phyloP scores from a whole-genome alignment of 495 filamentous ascomycete species.

The Penicillium lividum region DNA sequence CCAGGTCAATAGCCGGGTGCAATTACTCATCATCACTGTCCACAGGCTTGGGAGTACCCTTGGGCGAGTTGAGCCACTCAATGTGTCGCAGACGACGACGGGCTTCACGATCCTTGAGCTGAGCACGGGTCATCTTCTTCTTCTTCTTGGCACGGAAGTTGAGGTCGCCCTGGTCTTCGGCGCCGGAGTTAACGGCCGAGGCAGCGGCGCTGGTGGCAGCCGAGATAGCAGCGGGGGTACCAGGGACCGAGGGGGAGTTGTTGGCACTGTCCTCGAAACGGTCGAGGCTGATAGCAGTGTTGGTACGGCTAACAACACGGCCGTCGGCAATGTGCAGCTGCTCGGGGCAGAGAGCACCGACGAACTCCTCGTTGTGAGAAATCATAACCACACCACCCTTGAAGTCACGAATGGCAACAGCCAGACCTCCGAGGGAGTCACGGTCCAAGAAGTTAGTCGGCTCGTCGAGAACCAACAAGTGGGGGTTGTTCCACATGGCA shows the following conservation, averaged over 20 bases:
- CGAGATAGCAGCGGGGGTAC: conserved; percentile 53
- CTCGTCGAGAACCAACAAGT: conserved; percentile 96
- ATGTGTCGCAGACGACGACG: conserved; percentile 88
- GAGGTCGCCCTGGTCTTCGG: conserved; percentile 76
- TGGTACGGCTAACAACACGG: conserved; percentile 79
- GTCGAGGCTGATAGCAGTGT: conserved; percentile 67
- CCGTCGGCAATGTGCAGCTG: conserved; percentile 93
- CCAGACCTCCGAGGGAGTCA: conserved; percentile 92
- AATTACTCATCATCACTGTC: conserved; percentile 74
- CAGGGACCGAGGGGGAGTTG: conserved; percentile 54
- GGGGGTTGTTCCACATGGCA: conserved; percentile 98
- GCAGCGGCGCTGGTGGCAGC: conserved; percentile 61
- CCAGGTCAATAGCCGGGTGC: conserved; percentile 10
- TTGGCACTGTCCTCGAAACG: conserved; percentile 84
- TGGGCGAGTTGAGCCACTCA: conserved; percentile 67
- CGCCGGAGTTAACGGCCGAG: conserved; percentile 80
- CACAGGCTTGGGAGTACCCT: conserved; percentile 73
- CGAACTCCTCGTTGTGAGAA: conserved; percentile 98
- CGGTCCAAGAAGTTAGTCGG: conserved; percentile 99
- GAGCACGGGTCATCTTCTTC: conserved; percentile 98
- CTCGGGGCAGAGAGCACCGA: conserved; percentile 89
- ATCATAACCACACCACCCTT: conserved; percentile 98
- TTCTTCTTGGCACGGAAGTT: conserved; percentile 95
- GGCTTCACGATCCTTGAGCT: conserved; percentile 89
- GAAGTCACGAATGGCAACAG: conserved; percentile 95